Evolutionary conservation across 805 yeast genomes (phyloP), one percentile per base, ranked within the genome.

Genomic region (Kodamaea leandrae): DNA sequence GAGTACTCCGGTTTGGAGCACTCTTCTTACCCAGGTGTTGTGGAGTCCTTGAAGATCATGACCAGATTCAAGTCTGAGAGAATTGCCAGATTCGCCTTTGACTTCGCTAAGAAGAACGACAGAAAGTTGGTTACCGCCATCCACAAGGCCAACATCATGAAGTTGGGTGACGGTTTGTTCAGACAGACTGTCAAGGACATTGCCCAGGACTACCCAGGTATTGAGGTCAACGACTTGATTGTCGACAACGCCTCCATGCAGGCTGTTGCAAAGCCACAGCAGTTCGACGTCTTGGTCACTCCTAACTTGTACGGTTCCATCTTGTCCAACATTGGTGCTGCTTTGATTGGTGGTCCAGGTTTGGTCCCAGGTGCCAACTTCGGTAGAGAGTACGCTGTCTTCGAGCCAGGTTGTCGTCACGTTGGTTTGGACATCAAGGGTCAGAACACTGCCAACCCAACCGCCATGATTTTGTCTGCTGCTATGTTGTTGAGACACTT

Each of bases 331-430:
- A 90, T 91, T 59, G 99, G 98, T 75, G 96, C 98, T 54, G 99
- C 93, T 51, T 77, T 76, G 58, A 84, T 93, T 53, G 98, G 98
- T 68, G 96, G 97, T 57, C 97, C 98, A 64, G 98, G 98, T 70
- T 77, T 91, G 58, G 96, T 91, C 42, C 97, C 99, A 56, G 98
- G 98, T 71, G 96, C 95, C 60, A 88, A 89, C 77, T 90, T 86
- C 54, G 99, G 99, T 71, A 84, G 96, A 70, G 97, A 91, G 59
- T 83, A 84, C 67, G 98, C 98, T 43, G 95, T 91, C 48, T 91
- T 93, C 69, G 99, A 91, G 77, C 98, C 99, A 59, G 99, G 98
- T 72, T 90, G 97, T 74, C 86, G 99, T 79, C 98, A 90, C 76
- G 98, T 90, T 60, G 98, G 98, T 71, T 77, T 91, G 57, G 97